These are phyloP conservation scores for Pseudopediastrum boryanum DNA, from an alignment of 139 green algal species.

Conservation along the genomic window DNA sequence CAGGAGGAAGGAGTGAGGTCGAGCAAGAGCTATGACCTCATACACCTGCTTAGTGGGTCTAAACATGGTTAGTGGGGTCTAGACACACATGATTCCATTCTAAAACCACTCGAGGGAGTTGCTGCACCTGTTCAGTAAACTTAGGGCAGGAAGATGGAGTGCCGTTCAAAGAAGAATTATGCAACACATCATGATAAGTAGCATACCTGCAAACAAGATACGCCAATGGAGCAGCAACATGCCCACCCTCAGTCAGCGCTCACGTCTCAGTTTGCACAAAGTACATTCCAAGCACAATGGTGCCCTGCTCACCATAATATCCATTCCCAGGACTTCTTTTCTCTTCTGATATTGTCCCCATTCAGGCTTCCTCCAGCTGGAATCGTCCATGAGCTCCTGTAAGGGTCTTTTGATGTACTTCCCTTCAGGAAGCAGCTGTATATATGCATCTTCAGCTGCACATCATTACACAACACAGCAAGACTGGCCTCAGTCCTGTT, in stretches of 20 bases:
- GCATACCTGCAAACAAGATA: not conserved
- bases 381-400: conserved; percentile 12
- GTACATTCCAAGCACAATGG: not conserved
- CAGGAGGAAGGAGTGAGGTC: not conserved
- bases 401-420: not conserved
- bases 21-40: not conserved
- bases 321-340: conserved; percentile 36
- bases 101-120: not conserved
- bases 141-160: not conserved
- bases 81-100: not conserved
- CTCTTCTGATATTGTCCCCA: conserved; percentile 54
- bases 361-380: conserved; percentile 12
- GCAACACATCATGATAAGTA: not conserved
- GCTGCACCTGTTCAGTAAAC: not conserved
- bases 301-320: conserved; percentile 42
- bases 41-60: not conserved
- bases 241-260: not conserved
- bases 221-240: not conserved
- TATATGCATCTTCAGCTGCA: not conserved
- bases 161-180: no score
- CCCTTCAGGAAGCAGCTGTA: conserved; percentile 17
- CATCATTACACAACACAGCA: not conserved
- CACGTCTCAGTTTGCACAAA: not conserved
- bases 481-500: not conserved
- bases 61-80: not conserved